These are phyloP conservation scores for Meyerozyma carpophila DNA, from an alignment of 1,139 yeast genomes.

Conservation along the genomic window DNA sequence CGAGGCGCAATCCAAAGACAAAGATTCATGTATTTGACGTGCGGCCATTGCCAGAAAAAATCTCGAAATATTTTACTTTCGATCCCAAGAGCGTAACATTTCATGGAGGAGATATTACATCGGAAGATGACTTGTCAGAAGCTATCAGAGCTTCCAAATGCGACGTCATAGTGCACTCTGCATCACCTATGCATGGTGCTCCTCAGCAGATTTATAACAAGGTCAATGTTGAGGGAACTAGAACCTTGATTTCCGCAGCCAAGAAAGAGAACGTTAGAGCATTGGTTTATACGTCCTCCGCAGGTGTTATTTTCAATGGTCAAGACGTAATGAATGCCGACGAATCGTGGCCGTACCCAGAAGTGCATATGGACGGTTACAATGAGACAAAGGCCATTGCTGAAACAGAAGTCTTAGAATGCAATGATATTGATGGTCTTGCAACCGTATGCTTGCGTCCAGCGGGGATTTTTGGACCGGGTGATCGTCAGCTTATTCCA, in stretches of 20 bases:
- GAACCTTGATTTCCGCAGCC: constrained; percentile 64
- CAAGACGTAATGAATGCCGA: constrained; percentile 86
- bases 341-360: constrained; percentile 91
- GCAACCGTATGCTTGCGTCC: constrained; percentile 87
- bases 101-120: constrained; percentile 82
- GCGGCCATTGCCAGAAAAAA: constrained; percentile 70
- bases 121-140: constrained; percentile 55
- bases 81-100: constrained; percentile 51
- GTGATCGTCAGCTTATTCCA: constrained; percentile 94
- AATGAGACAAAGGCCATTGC: constrained; percentile 94
- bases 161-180: constrained; percentile 86
- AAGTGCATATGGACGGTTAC: constrained; percentile 91
- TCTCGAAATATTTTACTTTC: constrained; percentile 73
- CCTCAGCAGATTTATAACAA: constrained; percentile 75
- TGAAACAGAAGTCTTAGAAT: constrained; percentile 71
- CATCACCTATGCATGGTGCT: constrained; percentile 92
- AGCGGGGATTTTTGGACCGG: constrained; percentile 98
- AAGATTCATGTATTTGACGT: constrained; percentile 84
- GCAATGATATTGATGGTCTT: constrained; percentile 55
- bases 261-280: constrained; percentile 52
- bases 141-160: constrained; percentile 63
- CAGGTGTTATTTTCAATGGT: constrained; percentile 96
- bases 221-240: constrained; percentile 89
- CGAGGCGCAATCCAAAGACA: constrained; percentile 61
- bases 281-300: constrained; percentile 91